phyloP scores from a whole-genome alignment of 805 yeast genomes.

The Candida sakaeoensis region DNA sequence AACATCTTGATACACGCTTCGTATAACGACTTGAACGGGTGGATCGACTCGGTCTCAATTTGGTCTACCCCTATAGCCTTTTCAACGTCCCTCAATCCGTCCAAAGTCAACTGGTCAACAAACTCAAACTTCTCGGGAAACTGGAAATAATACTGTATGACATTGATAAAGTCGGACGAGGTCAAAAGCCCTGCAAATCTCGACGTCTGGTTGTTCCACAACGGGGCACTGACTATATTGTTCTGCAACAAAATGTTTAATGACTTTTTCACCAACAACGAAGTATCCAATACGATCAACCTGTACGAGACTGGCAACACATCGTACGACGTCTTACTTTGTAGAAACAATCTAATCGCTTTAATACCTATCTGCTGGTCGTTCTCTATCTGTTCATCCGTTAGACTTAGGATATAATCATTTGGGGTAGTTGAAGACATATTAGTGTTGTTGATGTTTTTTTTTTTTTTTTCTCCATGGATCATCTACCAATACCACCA shows the following conservation, averaged over 20 bases:
- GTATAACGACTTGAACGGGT: conserved; percentile 83
- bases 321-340: conserved; percentile 91
- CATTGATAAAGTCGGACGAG: conserved; percentile 88
- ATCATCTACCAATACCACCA: conserved; percentile 17
- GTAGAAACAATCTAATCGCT: conserved; percentile 78
- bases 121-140: conserved; percentile 83
- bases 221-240: conserved; percentile 92
- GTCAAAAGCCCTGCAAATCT: conserved; percentile 93
- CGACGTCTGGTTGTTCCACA: conserved; percentile 88
- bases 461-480: not conserved
- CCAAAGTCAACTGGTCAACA: conserved; percentile 79
- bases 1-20: conserved; percentile 94
- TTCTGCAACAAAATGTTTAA: conserved; percentile 86
- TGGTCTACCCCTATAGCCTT: conserved; percentile 81
- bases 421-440: conserved; percentile 33
- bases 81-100: conserved; percentile 84
- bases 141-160: conserved; percentile 89
- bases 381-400: conserved; percentile 41
- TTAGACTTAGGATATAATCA: conserved; percentile 39
- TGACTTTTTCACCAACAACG: conserved; percentile 84
- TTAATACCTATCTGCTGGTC: conserved; percentile 75
- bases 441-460: conserved; percentile 3
- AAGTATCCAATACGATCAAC: conserved; percentile 88
- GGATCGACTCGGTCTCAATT: conserved; percentile 80
- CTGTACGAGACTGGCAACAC: conserved; percentile 94